Base-by-base conservation (phyloP, 345 rosid species). In the Brassica cretica region DNA sequence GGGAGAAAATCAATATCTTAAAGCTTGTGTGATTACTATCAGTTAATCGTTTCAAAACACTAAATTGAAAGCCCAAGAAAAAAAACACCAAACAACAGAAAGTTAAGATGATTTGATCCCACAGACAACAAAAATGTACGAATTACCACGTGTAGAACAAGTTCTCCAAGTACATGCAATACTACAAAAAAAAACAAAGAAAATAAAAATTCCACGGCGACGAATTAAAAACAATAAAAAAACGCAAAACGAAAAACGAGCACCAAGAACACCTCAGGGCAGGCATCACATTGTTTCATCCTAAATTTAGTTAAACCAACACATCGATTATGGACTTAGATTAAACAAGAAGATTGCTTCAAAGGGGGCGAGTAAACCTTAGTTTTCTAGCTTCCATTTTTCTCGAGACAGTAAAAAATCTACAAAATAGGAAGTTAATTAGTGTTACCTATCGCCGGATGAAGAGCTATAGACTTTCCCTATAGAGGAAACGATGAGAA, bases 381-480 rank as follows among this genome's bases (percentile, higher is more conserved):
- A 71, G 51, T 62, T 46, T 24, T 30, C 11, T 25, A 12, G 10
- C 32, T 46, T 70, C 10, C 44, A 10, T 8, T 2, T 25, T 46
- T 29, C 14, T 18, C 35, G 25, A 32, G 35, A 37, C 61, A 5
- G 14, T 7, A 25, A 1, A 70, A 19, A 80, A 78, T 21, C 68
- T 53, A 18, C 6, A 35, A 44, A 66, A 64, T 59, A 70, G 14
- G 18, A 32, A 8, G 56, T 51, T n/a, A 51, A 55, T 0, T 9
- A 67, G 46, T 64, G 67, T 41, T 72, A 89, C 94, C 88, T 85
- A 32, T 74, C 73, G 37, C 80, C 74, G 76, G 85, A 82, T 35
- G 84, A 87, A 85, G 86, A 91, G 63, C 78, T 84, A 70, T 84
- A 87, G 68, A 83, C 83, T 74, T 37, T 79, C 61, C 93, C 94